phyloP scores from a whole-genome alignment of 192 early-diverging fungal species.

The Podila verticillata region DNA sequence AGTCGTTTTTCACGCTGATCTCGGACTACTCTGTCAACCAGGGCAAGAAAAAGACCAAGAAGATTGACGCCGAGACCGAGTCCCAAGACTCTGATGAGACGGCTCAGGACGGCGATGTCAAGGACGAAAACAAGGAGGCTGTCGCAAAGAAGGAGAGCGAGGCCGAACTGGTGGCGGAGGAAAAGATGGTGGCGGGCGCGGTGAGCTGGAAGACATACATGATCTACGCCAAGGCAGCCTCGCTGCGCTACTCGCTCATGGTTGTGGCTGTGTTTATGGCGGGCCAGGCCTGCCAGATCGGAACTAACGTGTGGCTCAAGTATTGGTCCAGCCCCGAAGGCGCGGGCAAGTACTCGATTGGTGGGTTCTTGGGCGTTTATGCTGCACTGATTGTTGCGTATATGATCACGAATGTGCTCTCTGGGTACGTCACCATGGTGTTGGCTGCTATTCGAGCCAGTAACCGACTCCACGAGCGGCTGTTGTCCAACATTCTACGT shows the following conservation, averaged over 20 bases:
- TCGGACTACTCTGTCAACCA: constrained; percentile 73
- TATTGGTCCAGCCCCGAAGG: constrained; percentile 60
- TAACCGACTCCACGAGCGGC: constrained; percentile 62
- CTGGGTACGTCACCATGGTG: constrained; percentile 30
- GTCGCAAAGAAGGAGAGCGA: constrained; percentile 32
- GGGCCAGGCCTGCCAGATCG: constrained; percentile 64
- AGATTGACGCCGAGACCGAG: constrained; percentile 3
- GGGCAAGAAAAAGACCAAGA: constrained; percentile 44
- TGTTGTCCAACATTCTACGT: constrained; percentile 75
- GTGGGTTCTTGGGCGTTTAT: constrained; percentile 37
- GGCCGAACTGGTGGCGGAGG: constrained; percentile 75
- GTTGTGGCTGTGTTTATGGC: constrained; percentile 67
- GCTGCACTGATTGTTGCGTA: constrained; percentile 22
- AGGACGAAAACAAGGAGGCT: constrained; percentile 19
- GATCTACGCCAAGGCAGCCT: constrained; percentile 83
- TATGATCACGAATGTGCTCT: constrained; percentile 29
- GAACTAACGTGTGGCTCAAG: constrained; percentile 72
- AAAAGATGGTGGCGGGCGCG: constrained; percentile 82
- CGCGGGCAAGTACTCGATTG: constrained; percentile 9
- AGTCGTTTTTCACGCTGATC: constrained; percentile 74
- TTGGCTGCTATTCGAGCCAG: constrained; percentile 67
- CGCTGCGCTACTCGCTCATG: constrained; percentile 57
- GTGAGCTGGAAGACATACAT: constrained; percentile 84
- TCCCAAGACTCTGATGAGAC: constrained; percentile 48
- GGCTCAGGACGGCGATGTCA: constrained; percentile 56